These are phyloP conservation scores for Colletotrichum cereale DNA, from an alignment of 2,329 filamentous ascomycete species.

Conservation along the genomic window DNA sequence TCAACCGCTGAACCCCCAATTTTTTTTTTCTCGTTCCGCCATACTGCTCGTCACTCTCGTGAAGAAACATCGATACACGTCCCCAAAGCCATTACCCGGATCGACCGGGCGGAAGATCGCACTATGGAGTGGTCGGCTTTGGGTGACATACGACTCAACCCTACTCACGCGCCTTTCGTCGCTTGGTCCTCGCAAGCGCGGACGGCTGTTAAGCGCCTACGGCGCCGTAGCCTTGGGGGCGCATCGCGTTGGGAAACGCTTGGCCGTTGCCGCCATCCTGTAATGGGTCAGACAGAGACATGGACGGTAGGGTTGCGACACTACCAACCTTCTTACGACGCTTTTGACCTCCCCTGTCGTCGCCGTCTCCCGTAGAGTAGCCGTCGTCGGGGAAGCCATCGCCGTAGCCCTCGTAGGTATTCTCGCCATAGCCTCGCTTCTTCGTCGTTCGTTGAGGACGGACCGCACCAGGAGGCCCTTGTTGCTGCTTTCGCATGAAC, in stretches of 20 bases:
- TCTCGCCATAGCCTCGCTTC: conserved; percentile 82
- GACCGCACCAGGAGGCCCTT: conserved; percentile 41
- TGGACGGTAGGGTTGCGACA: conserved; percentile 42
- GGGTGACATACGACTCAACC: conserved; percentile 1
- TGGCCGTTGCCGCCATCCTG: conserved; percentile 61
- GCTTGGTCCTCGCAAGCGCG: conserved; percentile 5
- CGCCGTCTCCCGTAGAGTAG: conserved; percentile 81
- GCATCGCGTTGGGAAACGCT: conserved; percentile 57
- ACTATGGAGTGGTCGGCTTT: background rate
- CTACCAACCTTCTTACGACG: conserved; percentile 73
- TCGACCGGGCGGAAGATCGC: background rate
- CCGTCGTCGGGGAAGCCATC: conserved; percentile 79
- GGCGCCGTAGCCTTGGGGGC: conserved; percentile 69
- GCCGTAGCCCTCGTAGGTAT: conserved; percentile 80
- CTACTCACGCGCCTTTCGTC: background rate
- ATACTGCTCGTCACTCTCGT: conserved; percentile 17
- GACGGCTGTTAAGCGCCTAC: conserved; percentile 61
- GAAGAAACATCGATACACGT: conserved; percentile 13
- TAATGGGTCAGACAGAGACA: conserved; percentile 55
- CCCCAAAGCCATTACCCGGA: conserved; percentile 19
- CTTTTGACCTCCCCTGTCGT: conserved; percentile 70
- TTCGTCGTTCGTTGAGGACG: conserved; percentile 76
- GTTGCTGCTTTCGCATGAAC: conserved; percentile 39
- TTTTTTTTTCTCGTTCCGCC: conserved; percentile 1
- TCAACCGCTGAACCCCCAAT: conserved; percentile 6